These are phyloP conservation scores for Eucalyptus polyanthemos DNA, from an alignment of 345 rosid species.

Conservation along the genomic window DNA sequence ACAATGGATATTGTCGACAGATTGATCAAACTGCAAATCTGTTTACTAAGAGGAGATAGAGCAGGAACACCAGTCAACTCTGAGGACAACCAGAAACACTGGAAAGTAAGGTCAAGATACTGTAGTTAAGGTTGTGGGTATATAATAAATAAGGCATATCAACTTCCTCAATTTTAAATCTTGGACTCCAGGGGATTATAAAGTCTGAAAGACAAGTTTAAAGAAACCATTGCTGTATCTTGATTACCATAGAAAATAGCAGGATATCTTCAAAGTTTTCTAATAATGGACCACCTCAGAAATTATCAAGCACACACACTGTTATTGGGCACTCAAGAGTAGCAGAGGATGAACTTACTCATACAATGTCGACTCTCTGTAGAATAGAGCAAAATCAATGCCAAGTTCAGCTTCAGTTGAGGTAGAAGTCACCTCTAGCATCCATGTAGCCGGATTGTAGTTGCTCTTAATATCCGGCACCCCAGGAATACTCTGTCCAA, in stretches of 20 bases:
- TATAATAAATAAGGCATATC: neutral
- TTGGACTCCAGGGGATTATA: neutral
- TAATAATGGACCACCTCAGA: neutral
- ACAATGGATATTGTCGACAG: neutral
- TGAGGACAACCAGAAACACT: neutral
- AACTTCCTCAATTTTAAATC: neutral
- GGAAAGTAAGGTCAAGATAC: neutral
- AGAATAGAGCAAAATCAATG: constrained; percentile 46
- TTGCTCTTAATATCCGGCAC: constrained; percentile 47
- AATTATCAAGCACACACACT: neutral
- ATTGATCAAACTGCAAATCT: neutral
- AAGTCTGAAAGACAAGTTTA: neutral
- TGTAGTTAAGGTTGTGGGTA: neutral
- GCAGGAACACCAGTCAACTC: neutral
- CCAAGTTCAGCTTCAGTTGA: constrained; percentile 47
- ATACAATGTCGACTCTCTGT: constrained; percentile 24
- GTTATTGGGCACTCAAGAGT: neutral
- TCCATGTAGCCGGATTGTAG: constrained; percentile 81
- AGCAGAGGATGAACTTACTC: constrained; percentile 26
- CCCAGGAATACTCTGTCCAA: constrained; percentile 38
- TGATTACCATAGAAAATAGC: neutral
- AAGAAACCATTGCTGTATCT: neutral
- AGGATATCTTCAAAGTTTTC: neutral
- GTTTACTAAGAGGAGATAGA: neutral
- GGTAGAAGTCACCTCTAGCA: constrained; percentile 53